phyloP scores from a whole-genome alignment of 2,329 filamentous ascomycete genomes.

The Scedosporium boydii region DNA sequence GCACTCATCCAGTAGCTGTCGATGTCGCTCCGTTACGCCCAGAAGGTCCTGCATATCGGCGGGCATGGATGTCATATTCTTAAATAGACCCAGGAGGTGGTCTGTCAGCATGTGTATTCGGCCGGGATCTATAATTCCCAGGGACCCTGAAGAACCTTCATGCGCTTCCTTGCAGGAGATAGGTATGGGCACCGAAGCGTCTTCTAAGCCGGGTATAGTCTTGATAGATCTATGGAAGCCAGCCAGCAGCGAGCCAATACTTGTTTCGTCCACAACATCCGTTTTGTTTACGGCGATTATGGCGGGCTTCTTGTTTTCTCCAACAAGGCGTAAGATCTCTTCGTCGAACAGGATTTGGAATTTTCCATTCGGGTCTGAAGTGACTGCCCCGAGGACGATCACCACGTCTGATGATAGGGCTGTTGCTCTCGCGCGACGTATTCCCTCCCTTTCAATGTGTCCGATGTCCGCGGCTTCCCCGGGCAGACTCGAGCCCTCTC shows the following conservation, averaged over 20 bases:
- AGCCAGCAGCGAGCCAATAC: slow-evolving; percentile 27
- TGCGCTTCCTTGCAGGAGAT: slow-evolving; percentile 65
- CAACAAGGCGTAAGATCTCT: slow-evolving; percentile 46
- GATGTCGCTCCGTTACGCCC: slow-evolving; percentile 84
- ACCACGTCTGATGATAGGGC: slow-evolving; percentile 80
- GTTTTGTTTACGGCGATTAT: slow-evolving; percentile 56
- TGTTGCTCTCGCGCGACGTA: slow-evolving; percentile 71
- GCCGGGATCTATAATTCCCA: slow-evolving; percentile 38
- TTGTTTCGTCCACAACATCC: slow-evolving; percentile 32
- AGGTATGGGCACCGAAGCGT: slow-evolving; percentile 19
- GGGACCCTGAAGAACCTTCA: slow-evolving; percentile 11
- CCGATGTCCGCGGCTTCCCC: slow-evolving; percentile 41
- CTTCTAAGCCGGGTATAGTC: not conserved
- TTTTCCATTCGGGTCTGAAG: slow-evolving; percentile 29
- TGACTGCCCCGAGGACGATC: slow-evolving; percentile 69
- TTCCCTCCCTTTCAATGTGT: slow-evolving; percentile 78
- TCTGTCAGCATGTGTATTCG: slow-evolving; percentile 60
- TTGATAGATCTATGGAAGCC: slow-evolving; percentile 22
- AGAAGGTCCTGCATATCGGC: slow-evolving; percentile 72
- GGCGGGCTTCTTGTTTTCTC: slow-evolving; percentile 33
- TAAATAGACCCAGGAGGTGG: slow-evolving; percentile 59
- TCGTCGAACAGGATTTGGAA: slow-evolving; percentile 40
- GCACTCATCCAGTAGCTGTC: slow-evolving; percentile 69
- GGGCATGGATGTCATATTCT: slow-evolving; percentile 59
- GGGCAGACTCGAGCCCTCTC: slow-evolving; percentile 15